Percentiles rank a stretch among this genome's conserved stretches.
These are phyloP conservation scores for Chrysosphaeria jannelii DNA, from an alignment of 2,329 filamentous ascomycete species.

Conservation along the genomic window DNA sequence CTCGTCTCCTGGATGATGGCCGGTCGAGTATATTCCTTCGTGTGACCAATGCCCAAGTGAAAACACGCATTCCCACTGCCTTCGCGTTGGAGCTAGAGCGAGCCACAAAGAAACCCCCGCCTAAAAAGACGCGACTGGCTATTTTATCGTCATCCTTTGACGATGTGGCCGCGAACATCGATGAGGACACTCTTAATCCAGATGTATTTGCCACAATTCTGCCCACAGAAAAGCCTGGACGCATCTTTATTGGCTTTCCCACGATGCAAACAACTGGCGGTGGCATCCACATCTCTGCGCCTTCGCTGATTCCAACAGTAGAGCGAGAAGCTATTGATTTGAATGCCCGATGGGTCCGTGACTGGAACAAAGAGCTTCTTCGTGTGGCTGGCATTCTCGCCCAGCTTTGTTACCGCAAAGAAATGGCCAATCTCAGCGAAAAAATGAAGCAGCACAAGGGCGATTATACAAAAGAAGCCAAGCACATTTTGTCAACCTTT, in stretches of 20 bases:
- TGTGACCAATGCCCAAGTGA: slow-evolving; percentile 57
- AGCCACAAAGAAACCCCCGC: slow-evolving; percentile 89
- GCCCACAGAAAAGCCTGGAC: slow-evolving; percentile 56
- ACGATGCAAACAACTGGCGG: slow-evolving; percentile 91
- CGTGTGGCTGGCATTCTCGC: slow-evolving; percentile 73
- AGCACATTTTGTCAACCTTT: slow-evolving; percentile 66
- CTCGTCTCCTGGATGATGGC: slow-evolving; percentile 40
- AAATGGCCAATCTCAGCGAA: slow-evolving; percentile 47
- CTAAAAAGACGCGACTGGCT: slow-evolving; percentile 58
- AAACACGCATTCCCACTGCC: slow-evolving; percentile 38
- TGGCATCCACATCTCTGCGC: slow-evolving; percentile 79
- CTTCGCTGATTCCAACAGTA: slow-evolving; percentile 87
- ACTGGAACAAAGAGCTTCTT: slow-evolving; percentile 86
- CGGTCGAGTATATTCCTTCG: slow-evolving; percentile 65
- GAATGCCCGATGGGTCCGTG: slow-evolving; percentile 79
- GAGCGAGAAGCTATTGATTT: slow-evolving; percentile 91
- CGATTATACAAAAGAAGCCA: slow-evolving; percentile 39
- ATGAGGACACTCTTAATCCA: slow-evolving; percentile 16
- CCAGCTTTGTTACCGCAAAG: slow-evolving; percentile 59
- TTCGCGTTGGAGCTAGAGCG: slow-evolving; percentile 73
- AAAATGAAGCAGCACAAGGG: slow-evolving; percentile 18
- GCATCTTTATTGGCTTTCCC: slow-evolving; percentile 91
- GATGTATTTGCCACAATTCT: slow-evolving; percentile 79
- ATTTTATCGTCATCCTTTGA: slow-evolving; percentile 81
- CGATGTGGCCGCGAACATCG: slow-evolving; percentile 21